Evolutionary conservation across 169 alveolate species (phyloP).

Genomic region (Haemoproteus tartakovskyi): DNA sequence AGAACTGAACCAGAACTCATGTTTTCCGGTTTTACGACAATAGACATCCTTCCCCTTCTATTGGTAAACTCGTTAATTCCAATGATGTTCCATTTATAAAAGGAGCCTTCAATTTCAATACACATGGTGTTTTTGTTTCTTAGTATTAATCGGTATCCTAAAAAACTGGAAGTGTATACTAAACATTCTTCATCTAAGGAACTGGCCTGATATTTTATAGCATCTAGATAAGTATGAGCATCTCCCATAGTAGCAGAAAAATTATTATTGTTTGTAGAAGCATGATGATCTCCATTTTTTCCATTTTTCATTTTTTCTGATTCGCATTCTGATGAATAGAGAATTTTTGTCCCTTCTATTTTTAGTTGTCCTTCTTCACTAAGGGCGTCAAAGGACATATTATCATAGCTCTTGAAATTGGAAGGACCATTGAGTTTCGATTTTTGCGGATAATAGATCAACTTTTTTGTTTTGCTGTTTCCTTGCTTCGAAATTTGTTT

Average conservation of each 20-base stretch:
- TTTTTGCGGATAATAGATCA: too few relatives aligned
- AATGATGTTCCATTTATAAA: slow-evolving; percentile 57
- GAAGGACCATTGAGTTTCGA: too few relatives aligned
- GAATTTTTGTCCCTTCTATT: too few relatives aligned
- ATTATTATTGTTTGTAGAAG: too few relatives aligned
- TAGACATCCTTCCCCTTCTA: slow-evolving; percentile 61
- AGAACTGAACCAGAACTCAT: slow-evolving; percentile 46
- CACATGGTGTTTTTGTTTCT: slow-evolving; percentile 64
- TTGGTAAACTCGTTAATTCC: slow-evolving; percentile 64
- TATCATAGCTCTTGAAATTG: too few relatives aligned
- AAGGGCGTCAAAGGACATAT: too few relatives aligned
- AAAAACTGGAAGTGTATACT: slow-evolving; percentile 41
- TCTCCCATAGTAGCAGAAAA: too few relatives aligned
- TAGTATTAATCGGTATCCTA: slow-evolving; percentile 48
- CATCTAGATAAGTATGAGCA: slow-evolving; percentile 39
- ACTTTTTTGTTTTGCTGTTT: too few relatives aligned
- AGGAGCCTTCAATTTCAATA: slow-evolving; percentile 42
- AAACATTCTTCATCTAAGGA: slow-evolving; percentile 63
- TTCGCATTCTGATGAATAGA: background rate
- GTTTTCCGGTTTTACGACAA: slow-evolving; percentile 58
- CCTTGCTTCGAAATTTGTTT: slow-evolving; percentile 58
- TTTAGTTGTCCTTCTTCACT: too few relatives aligned
- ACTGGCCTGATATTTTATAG: slow-evolving; percentile 58
- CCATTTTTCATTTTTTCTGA: background rate
- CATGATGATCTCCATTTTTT: background rate